phyloP scores from a whole-genome alignment of 345 rosid species.

The Populus davidiana region DNA sequence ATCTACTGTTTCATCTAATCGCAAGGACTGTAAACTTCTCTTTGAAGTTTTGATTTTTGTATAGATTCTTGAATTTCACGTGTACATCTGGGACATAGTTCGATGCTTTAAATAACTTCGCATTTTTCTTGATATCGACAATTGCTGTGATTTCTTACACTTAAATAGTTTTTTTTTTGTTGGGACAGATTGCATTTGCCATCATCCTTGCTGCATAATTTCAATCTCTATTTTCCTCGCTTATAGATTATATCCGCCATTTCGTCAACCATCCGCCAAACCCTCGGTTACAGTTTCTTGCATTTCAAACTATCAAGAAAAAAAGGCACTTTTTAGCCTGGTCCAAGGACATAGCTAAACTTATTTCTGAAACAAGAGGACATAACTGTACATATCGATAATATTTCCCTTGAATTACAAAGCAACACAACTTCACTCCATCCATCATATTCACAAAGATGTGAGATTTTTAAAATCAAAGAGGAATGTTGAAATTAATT shows the following conservation, averaged over 20 bases:
- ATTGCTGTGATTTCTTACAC: background rate
- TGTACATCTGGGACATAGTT: conserved; percentile 3
- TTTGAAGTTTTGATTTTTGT: conserved; percentile 16
- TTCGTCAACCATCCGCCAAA: background rate
- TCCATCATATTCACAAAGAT: background rate
- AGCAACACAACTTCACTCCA: background rate
- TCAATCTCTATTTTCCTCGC: no score
- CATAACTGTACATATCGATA: background rate
- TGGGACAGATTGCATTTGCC: background rate
- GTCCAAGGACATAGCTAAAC: background rate
- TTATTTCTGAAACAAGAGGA: no score
- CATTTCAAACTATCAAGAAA: background rate
- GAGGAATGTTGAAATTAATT: no score
- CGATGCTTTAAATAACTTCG: background rate
- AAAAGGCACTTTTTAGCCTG: background rate
- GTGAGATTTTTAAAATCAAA: no score
- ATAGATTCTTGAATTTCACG: conserved; percentile 9
- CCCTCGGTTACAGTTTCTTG: background rate
- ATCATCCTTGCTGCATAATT: no score
- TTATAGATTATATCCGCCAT: no score
- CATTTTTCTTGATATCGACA: background rate
- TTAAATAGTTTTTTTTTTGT: background rate
- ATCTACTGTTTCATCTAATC: background rate
- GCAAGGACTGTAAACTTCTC: background rate
- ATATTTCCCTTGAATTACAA: background rate